Evolutionary conservation across 345 rosid species (phyloP), one percentile per base, ranked within the genome.

Genomic region (Mangifera indica): DNA sequence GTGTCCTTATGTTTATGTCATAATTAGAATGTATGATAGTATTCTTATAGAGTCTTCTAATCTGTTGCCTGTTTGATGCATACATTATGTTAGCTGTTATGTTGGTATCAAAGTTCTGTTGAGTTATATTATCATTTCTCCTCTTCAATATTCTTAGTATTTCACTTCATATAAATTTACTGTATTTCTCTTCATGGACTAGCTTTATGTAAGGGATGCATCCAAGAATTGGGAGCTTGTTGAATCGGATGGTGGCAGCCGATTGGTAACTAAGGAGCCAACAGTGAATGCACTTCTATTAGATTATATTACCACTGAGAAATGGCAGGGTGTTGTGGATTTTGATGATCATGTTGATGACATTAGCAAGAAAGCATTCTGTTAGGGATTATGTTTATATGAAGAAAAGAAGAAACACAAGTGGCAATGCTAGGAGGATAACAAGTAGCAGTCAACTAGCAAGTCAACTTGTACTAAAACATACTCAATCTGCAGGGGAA

Each of bases 291-390:
- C 72, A 69, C 82, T 92, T 61, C 72, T 95, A 54, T 71, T 73
- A 66, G 99, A 92, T 83, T 88, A 83, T 76, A 86, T 95, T 67
- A 79, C 91, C 51, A 85, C 94, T 5, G 85, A 78, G 78, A 95
- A 92, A 79, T 91, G 96, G 96, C 87, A 87, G 75, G 88, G 85
- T 74, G 73, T 94, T 46, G 89, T 89, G 22, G 98, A 94, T 80
- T 84, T 95, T 73, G 96, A 95, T 69, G 98, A 92, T 69, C 99
- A 92, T 82, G 97, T 95, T 44, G 99, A 92, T 55, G 91, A 92
- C 78, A 74, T 92, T 40, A 87, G 87, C 84, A 91, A 85, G 99
- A 91, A 89, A 84, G 90, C 74, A 42, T 40, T 2, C 55, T n/a
- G n/a, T n/a, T n/a, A n/a, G n/a, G n/a, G n/a, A n/a, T n/a, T n/a